A percentile compares a stretch with the other conserved stretches of the same genome.
phyloP scores from a whole-genome alignment of 2,329 filamentous ascomycete genomes.

The Gliomastix tumulicola region DNA sequence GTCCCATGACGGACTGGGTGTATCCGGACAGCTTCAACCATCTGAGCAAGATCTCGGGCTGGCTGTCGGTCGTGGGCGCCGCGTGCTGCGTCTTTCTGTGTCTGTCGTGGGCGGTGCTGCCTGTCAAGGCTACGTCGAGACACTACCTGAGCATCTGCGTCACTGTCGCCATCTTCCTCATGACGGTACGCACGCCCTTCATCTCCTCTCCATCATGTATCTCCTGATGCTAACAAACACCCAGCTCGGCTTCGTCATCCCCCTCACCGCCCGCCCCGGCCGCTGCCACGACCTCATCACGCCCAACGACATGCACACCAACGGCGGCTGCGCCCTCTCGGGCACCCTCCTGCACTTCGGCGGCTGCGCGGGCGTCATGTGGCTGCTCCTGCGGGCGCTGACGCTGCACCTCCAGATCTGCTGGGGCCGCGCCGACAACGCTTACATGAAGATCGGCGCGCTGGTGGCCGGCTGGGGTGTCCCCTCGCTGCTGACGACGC shows the following conservation, averaged over 20 bases:
- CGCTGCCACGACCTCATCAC: slow-evolving; percentile 89
- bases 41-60: slow-evolving; percentile 62
- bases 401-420: slow-evolving; percentile 96
- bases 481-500: slow-evolving; percentile 63
- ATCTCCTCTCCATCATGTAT: slow-evolving; percentile 1
- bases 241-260: slow-evolving; percentile 84
- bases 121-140: slow-evolving; percentile 79
- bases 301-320: slow-evolving; percentile 83
- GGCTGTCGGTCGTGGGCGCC: slow-evolving; percentile 73
- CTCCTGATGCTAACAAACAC: slow-evolving; percentile 8
- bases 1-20: slow-evolving; percentile 74
- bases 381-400: slow-evolving; percentile 83
- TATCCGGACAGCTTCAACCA: slow-evolving; percentile 53
- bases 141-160: slow-evolving; percentile 91
- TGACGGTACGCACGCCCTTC: slow-evolving; percentile 58
- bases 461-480: slow-evolving; percentile 79
- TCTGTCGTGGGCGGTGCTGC: slow-evolving; percentile 70
- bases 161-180: slow-evolving; percentile 64
- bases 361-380: slow-evolving; percentile 76
- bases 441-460: slow-evolving; percentile 81
- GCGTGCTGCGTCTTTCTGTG: slow-evolving; percentile 69
- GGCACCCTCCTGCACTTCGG: slow-evolving; percentile 80
- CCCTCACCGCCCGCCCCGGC: slow-evolving; percentile 67
- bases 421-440: slow-evolving; percentile 87
- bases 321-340: slow-evolving; percentile 75